Base-by-base conservation (phyloP, 169 alveolate species). In the Toxoplasma gondii region DNA sequence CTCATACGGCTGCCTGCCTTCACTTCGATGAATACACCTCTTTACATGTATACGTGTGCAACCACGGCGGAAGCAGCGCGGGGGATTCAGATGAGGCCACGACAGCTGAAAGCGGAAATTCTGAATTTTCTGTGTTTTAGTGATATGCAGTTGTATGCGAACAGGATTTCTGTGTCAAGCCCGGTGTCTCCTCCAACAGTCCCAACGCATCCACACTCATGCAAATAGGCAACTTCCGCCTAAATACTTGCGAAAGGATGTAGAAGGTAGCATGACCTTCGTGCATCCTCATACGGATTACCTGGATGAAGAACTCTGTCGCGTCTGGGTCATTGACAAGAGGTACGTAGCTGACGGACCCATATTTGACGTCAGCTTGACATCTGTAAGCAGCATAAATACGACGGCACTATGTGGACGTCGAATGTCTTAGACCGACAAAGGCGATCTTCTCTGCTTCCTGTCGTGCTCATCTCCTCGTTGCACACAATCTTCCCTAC, bases 241-340 rank as follows among this genome's bases (percentile, higher is more conserved):
- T 12, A 0, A 54, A 24, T 24, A 54, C 31, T 24, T 12, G 27
- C 31, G 31, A 24, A 34, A 27, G 58, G 88, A 9, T 22, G 54
- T 10, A 81, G 27, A 39, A 39, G 41, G 41, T 0, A 39, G 41
- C 41, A 0, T 39, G 41, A 39, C 41, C 41, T 39, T 39, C 41
- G 0, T 39, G 74, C 74, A 29, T 64, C 31, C 74, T 29, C 31
- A 1, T 39, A 39, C 41, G 41, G 41, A 39, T 39, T 81, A 41
- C 88, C 88, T 12, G 17, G 36, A 81, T 22, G 38, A 39, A 81
- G 29, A 81, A 81, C 27, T 81, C 88, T 31, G 88, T 81, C 39
- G 88, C 88, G 0, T 34, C 64, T 41, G 64, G 53, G 58, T 81
- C 88, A 31, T 81, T 81, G 27, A 81, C 88, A 34, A 81, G 88